Evolutionary conservation across 1,284 basidiomycete species (phyloP), one percentile per base, ranked within the genome.

Genomic region (Sanguinoderma infundibulare): DNA sequence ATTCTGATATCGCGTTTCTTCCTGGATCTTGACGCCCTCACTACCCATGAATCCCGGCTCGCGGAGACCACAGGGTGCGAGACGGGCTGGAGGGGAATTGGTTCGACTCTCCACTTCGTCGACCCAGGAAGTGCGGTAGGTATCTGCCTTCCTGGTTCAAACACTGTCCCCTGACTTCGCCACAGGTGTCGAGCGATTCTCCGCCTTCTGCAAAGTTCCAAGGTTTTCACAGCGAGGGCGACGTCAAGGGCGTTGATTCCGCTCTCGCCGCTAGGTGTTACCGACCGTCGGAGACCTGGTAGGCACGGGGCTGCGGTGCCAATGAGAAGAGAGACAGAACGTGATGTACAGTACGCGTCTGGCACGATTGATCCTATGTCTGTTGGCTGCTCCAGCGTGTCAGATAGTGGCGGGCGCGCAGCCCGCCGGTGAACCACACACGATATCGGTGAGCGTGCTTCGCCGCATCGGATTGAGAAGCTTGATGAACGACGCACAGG

Each of bases 1-100:
- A 60, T 66, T 49, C 52, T 66, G 20, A 60, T 66, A 10, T 63
- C 65, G 7, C 59, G 65, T 38, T 66, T 61, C 32, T 63, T 63
- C 61, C 49, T 66, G 40, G 55, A 60, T n/a, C 55, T 66, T 15
- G 62, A 57, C 49, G 57, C 61, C 6, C 55, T 63, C 12, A 53
- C n/a, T 2, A 26, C 26, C 3, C 24, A 42, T 3, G 42, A 53
- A 40, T 26, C 22, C 20, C 9, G 5, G 12, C n/a, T 46, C 20
- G 32, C 14, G 6, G 10, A 26, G 9, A 4, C n/a, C 32, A 5
- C 2, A 7, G 9, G 47, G 47, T n/a, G n/a, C n/a, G n/a, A n/a
- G 17, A 17, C 12, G 30, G 47, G n/a, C 9, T 30, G 28, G 30
- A 15, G 35, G 10, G 49, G n/a, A 10, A 36, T 34, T 34, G 38